phyloP scores from a whole-genome alignment of 306 rosid species.

The barrel medic (Medicago truncatula) region MtrunA17r5.0-ANR NC_053044.1:42867501-42868000 shows the following conservation, averaged over 20 bases:
- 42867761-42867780: constrained; percentile 98
- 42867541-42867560: constrained; percentile 39
- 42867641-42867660: constrained; percentile 90
- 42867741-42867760: constrained; percentile 94
- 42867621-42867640: constrained; percentile 92
- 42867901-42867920: constrained; percentile 31
- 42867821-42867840: constrained; percentile 24
- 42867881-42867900: constrained; percentile 10
- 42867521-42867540: constrained; percentile 34
- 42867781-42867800: constrained; percentile 99
- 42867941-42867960: constrained; percentile 84
- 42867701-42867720: constrained; percentile 45
- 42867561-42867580: constrained; percentile 95
- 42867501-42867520: constrained; percentile 30
- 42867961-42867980: constrained; percentile 81
- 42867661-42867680: constrained; percentile 97
- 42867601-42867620: constrained; percentile 96
- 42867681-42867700: constrained; percentile 50
- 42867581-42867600: constrained; percentile 93
- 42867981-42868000: constrained; percentile 62
- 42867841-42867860: constrained; percentile 2
- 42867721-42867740: constrained; percentile 60
- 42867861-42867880: not conserved
- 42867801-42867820: constrained; percentile 94
- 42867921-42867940: constrained; percentile 67